These are phyloP conservation scores for Marchantia polymorpha DNA, from an alignment of 225 moss, liverwort and hornwort species.

Conservation along the genomic window DNA sequence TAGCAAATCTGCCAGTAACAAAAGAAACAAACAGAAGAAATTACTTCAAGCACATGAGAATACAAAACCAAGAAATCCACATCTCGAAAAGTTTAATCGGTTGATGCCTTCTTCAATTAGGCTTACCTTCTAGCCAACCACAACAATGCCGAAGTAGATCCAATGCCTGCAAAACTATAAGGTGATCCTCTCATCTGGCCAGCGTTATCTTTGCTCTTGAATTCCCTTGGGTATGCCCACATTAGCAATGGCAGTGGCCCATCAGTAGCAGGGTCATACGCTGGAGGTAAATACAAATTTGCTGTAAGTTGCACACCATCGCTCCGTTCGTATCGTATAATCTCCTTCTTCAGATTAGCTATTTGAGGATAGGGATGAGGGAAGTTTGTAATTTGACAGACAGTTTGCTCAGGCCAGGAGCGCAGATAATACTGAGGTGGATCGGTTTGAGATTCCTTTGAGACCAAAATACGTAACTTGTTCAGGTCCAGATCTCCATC, in stretches of 20 bases:
- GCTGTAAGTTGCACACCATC: slow-evolving; percentile 96
- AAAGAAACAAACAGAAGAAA: background rate
- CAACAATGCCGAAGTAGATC: slow-evolving; percentile 76
- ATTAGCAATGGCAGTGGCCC: slow-evolving; percentile 79
- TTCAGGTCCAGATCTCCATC: slow-evolving; percentile 68
- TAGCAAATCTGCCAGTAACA: slow-evolving; percentile 64
- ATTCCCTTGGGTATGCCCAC: slow-evolving; percentile 99
- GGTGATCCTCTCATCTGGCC: slow-evolving; percentile 95
- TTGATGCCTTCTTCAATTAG: background rate
- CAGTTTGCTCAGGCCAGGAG: slow-evolving; percentile 65
- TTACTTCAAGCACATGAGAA: background rate
- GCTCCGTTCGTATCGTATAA: slow-evolving; percentile 75
- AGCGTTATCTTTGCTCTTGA: slow-evolving; percentile 96
- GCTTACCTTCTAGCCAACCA: slow-evolving; percentile 92
- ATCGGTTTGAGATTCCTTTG: slow-evolving; percentile 90
- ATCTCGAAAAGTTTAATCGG: background rate
- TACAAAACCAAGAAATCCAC: background rate
- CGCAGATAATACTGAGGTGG: slow-evolving; percentile 78
- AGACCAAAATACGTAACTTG: slow-evolving; percentile 68
- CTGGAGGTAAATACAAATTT: slow-evolving; percentile 86
- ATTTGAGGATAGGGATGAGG: slow-evolving; percentile 97
- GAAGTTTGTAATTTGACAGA: slow-evolving; percentile 69
- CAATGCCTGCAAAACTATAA: slow-evolving; percentile 86
- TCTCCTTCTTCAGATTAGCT: slow-evolving; percentile 77
- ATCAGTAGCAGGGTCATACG: slow-evolving; percentile 56